These are phyloP conservation scores for Periconia digitata DNA, from an alignment of 2,329 filamentous ascomycete genomes.

Conservation along the genomic window DNA sequence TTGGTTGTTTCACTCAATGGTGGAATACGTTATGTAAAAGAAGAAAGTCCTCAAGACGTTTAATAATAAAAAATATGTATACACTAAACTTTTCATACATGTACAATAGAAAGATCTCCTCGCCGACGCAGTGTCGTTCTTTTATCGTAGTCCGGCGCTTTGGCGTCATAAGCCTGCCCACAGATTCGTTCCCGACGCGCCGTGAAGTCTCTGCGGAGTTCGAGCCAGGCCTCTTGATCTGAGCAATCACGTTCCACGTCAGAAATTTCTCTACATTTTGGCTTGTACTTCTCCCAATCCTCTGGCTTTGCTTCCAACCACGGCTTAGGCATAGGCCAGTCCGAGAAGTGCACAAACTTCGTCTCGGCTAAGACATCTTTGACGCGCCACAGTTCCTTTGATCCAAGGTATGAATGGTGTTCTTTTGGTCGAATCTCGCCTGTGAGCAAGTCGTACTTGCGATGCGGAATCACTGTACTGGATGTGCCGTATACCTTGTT, in stretches of 20 bases:
- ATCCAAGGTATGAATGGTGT: conserved; percentile 53
- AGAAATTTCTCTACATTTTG: not conserved
- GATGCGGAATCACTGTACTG: conserved; percentile 52
- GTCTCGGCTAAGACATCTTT: conserved; percentile 56
- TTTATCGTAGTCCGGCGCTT: not conserved
- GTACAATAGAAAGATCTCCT: not conserved
- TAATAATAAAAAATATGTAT: too few relatives aligned
- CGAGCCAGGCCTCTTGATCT: conserved; percentile 6
- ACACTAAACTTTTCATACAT: too few relatives aligned
- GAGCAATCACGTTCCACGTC: too few relatives aligned
- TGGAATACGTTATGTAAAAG: too few relatives aligned
- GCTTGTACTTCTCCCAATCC: conserved; percentile 3
- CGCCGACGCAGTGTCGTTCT: not conserved
- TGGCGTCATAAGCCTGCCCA: not conserved
- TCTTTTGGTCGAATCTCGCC: conserved; percentile 59
- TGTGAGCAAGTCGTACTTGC: conserved; percentile 59
- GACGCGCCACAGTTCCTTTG: conserved; percentile 57
- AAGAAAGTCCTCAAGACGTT: too few relatives aligned
- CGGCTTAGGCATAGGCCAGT: conserved; percentile 9
- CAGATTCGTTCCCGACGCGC: not conserved
- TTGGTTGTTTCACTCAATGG: too few relatives aligned
- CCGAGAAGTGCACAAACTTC: conserved; percentile 66
- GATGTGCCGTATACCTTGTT: conserved; percentile 59
- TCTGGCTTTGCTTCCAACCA: conserved; percentile 5
- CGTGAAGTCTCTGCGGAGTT: conserved; percentile 2